phyloP scores from a whole-genome alignment of 306 rosid genomes.

The Vachellia pachyceras region DNA sequence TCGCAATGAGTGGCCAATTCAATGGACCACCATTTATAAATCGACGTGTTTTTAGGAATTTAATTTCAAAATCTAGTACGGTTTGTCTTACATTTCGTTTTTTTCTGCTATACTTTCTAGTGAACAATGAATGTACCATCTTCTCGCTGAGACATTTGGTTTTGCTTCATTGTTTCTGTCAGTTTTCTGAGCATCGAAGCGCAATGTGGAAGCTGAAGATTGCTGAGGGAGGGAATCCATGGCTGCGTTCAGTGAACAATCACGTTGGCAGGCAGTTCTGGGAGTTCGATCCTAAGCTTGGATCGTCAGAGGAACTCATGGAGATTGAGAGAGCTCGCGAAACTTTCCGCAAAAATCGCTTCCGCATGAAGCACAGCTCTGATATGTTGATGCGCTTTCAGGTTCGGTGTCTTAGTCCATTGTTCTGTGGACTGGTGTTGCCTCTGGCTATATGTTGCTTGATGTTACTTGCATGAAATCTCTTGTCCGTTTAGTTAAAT shows the following conservation, averaged over 20 bases:
- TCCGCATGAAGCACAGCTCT: conserved; percentile 66
- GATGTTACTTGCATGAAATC: background rate
- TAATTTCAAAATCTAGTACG: background rate
- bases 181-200: background rate
- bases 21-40: too few species aligned
- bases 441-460: background rate
- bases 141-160: background rate
- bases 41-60: background rate
- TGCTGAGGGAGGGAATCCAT: conserved; percentile 71
- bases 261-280: conserved; percentile 79
- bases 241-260: conserved; percentile 70
- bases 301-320: conserved; percentile 51
- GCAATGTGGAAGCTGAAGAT: conserved; percentile 88
- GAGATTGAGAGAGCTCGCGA: conserved; percentile 62
- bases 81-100: background rate
- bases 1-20: background rate
- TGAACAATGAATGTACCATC: background rate
- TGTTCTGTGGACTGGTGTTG: background rate
- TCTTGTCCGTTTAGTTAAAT: background rate
- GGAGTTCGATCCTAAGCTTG: conserved; percentile 76
- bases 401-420: conserved; percentile 39
- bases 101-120: background rate
- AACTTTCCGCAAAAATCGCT: conserved; percentile 53
- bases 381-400: conserved; percentile 88
- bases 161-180: background rate